Evolutionary conservation across 179 eudicot genomes (phyloP).

Genomic region (Spinacia oleracea): DNA sequence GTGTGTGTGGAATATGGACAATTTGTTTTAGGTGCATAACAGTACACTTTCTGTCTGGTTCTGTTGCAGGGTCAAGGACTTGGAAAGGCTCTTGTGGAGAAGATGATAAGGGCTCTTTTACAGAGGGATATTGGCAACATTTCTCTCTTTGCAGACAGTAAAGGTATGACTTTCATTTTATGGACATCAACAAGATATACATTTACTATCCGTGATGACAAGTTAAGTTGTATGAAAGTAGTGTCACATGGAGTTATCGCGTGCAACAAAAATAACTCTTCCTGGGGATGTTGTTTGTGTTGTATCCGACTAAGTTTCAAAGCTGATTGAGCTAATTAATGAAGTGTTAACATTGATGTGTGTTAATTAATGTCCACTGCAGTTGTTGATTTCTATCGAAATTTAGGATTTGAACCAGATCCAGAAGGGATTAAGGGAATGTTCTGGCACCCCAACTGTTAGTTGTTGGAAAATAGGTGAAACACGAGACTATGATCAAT

Average conservation of each 20-base stretch:
- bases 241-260: not conserved
- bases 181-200: not conserved
- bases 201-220: not conserved
- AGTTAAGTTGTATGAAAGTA: not conserved
- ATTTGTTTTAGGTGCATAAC: not conserved
- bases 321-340: not conserved
- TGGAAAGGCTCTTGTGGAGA: constrained; percentile 93
- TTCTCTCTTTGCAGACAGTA: constrained; percentile 85
- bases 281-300: not conserved
- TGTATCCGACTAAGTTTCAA: not conserved
- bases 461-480: not conserved
- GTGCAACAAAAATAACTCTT: not conserved
- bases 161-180: constrained; percentile 47
- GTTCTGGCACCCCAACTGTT: constrained; percentile 90
- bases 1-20: not conserved
- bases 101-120: constrained; percentile 84
- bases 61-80: constrained; percentile 90
- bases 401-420: constrained; percentile 85
- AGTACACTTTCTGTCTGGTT: constrained; percentile 8
- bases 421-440: constrained; percentile 98
- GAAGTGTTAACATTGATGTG: not conserved
- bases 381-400: constrained; percentile 90
- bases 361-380: constrained; percentile 32
- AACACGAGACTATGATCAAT: not conserved
- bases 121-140: constrained; percentile 95